A percentile compares a stretch with the other conserved stretches of the same genome.
Evolutionary conservation across 2,329 filamentous ascomycete genomes (phyloP).

Genomic region (Colletotrichum agaves): DNA sequence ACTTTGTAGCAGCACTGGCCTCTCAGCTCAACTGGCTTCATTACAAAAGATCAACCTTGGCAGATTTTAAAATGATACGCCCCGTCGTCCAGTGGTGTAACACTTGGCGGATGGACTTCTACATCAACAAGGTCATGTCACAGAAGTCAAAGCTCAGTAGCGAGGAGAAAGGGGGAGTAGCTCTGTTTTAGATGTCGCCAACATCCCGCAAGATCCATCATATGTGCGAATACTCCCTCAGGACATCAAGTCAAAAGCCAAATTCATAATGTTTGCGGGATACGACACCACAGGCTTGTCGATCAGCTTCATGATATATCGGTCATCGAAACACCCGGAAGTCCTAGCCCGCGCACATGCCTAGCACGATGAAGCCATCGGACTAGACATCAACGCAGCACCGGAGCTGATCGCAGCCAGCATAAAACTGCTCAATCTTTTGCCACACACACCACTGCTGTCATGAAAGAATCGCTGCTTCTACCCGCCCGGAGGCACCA

Average conservation of each 20-base stretch:
- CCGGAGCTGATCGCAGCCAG: neutral
- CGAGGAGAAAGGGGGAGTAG: neutral
- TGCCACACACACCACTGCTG: conserved; percentile 49
- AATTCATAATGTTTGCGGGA: conserved; percentile 50
- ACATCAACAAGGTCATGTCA: neutral
- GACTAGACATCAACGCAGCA: conserved; percentile 38
- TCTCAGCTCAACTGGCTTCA: conserved; percentile 15
- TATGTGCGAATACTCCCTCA: neutral
- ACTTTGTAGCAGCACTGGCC: neutral
- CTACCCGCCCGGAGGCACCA: conserved; percentile 59
- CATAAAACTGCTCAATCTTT: conserved; percentile 9
- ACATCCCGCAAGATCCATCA: neutral
- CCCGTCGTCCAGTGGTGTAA: conserved; percentile 8
- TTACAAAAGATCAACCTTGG: neutral
- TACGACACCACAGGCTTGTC: conserved; percentile 51
- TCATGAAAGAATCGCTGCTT: conserved; percentile 67
- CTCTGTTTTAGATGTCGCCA: neutral
- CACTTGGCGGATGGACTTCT: neutral
- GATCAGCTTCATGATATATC: conserved; percentile 45
- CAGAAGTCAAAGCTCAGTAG: neutral
- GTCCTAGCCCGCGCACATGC: conserved; percentile 43
- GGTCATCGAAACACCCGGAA: conserved; percentile 45
- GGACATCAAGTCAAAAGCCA: conserved; percentile 44
- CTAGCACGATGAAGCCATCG: conserved; percentile 64
- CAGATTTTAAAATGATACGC: neutral